Conservation (phyloP, 2,329 filamentous ascomycete genomes). For the Fusarium ambrosium region DNA sequence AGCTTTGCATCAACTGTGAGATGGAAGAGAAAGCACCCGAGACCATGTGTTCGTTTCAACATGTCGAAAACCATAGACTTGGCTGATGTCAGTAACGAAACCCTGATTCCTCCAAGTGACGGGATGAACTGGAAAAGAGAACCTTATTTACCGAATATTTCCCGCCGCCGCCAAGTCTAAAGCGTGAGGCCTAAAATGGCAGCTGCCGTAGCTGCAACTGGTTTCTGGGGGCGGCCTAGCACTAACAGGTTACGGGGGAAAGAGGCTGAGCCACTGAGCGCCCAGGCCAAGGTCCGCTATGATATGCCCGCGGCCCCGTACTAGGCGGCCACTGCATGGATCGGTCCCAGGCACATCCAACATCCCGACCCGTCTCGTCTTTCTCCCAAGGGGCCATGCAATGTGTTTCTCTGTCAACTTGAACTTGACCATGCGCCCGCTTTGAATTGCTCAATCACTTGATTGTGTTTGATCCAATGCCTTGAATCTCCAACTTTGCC, state of each 20-base stretch:
- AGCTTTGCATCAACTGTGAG: background rate
- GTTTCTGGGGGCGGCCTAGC: conserved; percentile 14
- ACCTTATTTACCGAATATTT: conserved; percentile 44
- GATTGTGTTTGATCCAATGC: conserved; percentile 43
- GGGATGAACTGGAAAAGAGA: background rate
- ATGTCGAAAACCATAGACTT: background rate
- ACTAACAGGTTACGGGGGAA: conserved; percentile 9
- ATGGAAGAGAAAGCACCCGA: background rate
- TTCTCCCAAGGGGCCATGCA: conserved; percentile 44
- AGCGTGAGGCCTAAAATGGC: conserved; percentile 37
- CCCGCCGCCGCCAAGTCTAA: conserved; percentile 34
- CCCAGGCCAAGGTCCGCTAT: conserved; percentile 28
- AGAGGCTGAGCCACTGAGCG: conserved; percentile 44
- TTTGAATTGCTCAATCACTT: conserved; percentile 41
- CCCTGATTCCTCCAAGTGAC: background rate
- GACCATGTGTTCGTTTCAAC: background rate
- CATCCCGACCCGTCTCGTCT: conserved; percentile 35
- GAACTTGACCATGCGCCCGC: conserved; percentile 44
- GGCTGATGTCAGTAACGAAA: conserved; percentile 6
- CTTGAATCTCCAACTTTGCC: conserved; percentile 40
- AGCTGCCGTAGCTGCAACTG: conserved; percentile 19
- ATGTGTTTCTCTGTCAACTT: conserved; percentile 46
- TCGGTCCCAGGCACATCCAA: conserved; percentile 34
- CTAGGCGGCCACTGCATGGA: conserved; percentile 4
- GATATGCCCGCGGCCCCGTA: conserved; percentile 22